A percentile compares a stretch with the other conserved stretches of the same genome.
phyloP scores from a whole-genome alignment of 352 stramenopile genomes.

The Phytophthora syringae region DNA sequence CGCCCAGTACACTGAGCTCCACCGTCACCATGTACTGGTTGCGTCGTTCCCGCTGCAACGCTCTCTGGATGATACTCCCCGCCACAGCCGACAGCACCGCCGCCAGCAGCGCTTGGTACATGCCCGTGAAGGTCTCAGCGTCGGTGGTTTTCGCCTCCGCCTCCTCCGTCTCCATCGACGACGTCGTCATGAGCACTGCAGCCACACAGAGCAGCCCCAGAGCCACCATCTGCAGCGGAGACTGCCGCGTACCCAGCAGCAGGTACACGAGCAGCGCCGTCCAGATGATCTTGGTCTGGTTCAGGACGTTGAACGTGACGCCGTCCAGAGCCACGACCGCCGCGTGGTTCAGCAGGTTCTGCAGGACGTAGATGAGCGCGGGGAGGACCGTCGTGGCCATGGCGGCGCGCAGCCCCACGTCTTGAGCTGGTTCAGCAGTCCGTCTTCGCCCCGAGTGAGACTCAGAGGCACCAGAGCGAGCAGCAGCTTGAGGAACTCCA shows the following conservation, averaged over 20 bases:
- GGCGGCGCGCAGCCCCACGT: conserved; percentile 63
- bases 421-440: conserved; percentile 59
- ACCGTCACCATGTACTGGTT: conserved; percentile 87
- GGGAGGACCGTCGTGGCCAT: conserved; percentile 72
- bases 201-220: conserved; percentile 72
- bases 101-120: conserved; percentile 74
- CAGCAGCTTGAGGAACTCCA: conserved; percentile 76
- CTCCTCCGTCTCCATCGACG: conserved; percentile 15
- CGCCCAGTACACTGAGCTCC: conserved; percentile 74
- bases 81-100: conserved; percentile 77
- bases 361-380: conserved; percentile 83
- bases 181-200: conserved; percentile 79
- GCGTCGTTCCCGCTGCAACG: conserved; percentile 70
- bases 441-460: conserved; percentile 43
- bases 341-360: conserved; percentile 86
- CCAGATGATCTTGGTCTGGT: conserved; percentile 92
- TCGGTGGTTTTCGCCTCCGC: conserved; percentile 30
- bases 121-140: conserved; percentile 64
- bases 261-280: conserved; percentile 84
- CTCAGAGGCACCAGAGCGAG: conserved; percentile 70
- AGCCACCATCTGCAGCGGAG: conserved; percentile 68
- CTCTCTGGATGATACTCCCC: conserved; percentile 79
- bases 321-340: conserved; percentile 79
- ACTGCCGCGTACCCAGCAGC: conserved; percentile 77
- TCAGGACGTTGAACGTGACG: conserved; percentile 87